phyloP scores from a whole-genome alignment of 2,329 filamentous ascomycete genomes.

The Shiraia bambusicola region DNA sequence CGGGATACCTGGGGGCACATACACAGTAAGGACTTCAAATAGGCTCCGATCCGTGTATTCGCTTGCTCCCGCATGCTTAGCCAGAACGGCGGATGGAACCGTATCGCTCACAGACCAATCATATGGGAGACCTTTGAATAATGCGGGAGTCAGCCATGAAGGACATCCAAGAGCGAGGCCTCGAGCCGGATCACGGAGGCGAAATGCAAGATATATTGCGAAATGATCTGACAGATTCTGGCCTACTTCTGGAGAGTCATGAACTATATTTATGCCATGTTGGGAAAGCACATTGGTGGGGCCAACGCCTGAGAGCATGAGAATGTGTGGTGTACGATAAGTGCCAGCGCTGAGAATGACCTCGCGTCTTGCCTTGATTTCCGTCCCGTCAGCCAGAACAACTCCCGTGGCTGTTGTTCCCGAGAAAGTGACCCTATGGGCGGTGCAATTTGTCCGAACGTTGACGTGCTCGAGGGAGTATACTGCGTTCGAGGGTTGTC shows the following conservation, averaged over 20 bases:
- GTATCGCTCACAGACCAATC: constrained; percentile 7
- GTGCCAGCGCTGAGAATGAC: constrained; percentile 47
- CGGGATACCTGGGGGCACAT: constrained; percentile 11
- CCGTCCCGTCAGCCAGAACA: background rate
- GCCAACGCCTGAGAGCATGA: constrained; percentile 64
- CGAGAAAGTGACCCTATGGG: constrained; percentile 4
- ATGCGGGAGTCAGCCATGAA: background rate
- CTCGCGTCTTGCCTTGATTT: constrained; percentile 19
- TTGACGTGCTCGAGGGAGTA: constrained; percentile 7
- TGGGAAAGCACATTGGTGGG: constrained; percentile 53
- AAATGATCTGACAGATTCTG: constrained; percentile 51
- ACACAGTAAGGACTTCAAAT: constrained; percentile 4
- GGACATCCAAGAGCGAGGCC: constrained; percentile 3
- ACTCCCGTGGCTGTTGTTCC: constrained; percentile 5
- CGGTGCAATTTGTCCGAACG: constrained; percentile 2
- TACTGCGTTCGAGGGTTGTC: constrained; percentile 7
- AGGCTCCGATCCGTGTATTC: background rate
- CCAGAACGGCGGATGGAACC: constrained; percentile 1
- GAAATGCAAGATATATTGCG: too few species aligned
- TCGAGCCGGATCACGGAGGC: constrained; percentile 3
- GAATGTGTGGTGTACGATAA: constrained; percentile 64
- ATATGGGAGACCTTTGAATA: constrained; percentile 6
- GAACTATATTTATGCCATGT: constrained; percentile 55
- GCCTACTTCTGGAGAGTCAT: constrained; percentile 58
- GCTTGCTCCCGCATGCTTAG: background rate